These are phyloP conservation scores for Claviceps maximensis DNA, from an alignment of 2,329 filamentous ascomycete species.

Conservation along the genomic window DNA sequence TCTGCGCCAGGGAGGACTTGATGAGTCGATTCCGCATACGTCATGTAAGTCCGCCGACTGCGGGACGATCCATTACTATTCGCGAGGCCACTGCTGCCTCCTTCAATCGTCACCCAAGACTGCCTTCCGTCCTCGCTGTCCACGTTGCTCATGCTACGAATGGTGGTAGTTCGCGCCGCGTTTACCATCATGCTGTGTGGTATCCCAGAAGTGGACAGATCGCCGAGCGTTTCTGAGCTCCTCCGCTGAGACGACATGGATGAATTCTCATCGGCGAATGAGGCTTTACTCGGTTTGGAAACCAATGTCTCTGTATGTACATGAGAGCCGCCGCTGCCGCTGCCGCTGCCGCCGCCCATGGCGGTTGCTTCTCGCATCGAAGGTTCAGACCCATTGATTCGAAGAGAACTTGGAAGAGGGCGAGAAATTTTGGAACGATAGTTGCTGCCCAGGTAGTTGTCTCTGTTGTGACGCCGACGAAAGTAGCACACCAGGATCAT, in stretches of 20 bases:
- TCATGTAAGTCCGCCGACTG: constrained; percentile 15
- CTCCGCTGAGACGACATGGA: constrained; percentile 11
- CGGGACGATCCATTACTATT: constrained; percentile 14
- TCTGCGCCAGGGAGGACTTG: constrained; percentile 19
- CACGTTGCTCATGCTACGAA: constrained; percentile 11
- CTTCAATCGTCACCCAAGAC: constrained; percentile 24
- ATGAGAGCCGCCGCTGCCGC: background rate
- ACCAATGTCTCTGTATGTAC: constrained; percentile 8
- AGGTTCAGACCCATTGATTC: constrained; percentile 13
- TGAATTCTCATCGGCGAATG: constrained; percentile 14
- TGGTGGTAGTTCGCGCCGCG: constrained; percentile 11
- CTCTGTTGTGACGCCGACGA: constrained; percentile 17
- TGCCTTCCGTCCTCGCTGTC: constrained; percentile 15
- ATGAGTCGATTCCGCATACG: constrained; percentile 17
- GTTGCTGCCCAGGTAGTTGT: constrained; percentile 16
- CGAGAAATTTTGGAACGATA: constrained; percentile 20
- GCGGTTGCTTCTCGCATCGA: constrained; percentile 14
- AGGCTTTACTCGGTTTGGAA: constrained; percentile 10
- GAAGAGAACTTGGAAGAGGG: constrained; percentile 17
- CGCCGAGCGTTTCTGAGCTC: constrained; percentile 16
- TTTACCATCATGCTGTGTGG: constrained; percentile 14
- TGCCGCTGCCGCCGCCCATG: constrained; percentile 1
- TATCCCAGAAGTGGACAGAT: constrained; percentile 11
- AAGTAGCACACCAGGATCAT: constrained; percentile 22
- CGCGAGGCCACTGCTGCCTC: constrained; percentile 10